These are phyloP conservation scores for Syzygium syzygioides DNA, from an alignment of 441 rosid genomes.

Conservation along the genomic window DNA sequence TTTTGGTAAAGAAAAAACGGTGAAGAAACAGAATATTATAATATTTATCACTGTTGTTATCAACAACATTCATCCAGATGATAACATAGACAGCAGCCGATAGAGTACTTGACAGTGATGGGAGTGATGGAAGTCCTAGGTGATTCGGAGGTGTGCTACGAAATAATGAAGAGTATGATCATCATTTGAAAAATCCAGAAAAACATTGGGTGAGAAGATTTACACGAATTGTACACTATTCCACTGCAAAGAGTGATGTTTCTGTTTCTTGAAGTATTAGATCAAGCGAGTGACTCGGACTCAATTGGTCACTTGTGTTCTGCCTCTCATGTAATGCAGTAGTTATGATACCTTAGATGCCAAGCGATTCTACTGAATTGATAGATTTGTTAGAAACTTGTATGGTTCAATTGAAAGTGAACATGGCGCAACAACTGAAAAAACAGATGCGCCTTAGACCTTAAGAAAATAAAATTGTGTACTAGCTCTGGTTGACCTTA, in stretches of 20 bases:
- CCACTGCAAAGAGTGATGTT: background rate
- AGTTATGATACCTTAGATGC: background rate
- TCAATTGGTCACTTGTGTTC: background rate
- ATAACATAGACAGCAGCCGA: background rate
- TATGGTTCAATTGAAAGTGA: no score
- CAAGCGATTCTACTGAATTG: no score
- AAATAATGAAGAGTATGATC: background rate
- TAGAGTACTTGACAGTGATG: background rate
- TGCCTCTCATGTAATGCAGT: background rate
- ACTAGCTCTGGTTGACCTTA: background rate
- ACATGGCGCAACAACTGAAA: background rate
- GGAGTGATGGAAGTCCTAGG: background rate
- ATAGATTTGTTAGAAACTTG: no score
- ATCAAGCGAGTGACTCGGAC: accelerated
- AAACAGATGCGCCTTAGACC: background rate
- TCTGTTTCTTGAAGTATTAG: background rate
- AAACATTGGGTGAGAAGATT: background rate
- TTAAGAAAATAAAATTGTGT: background rate
- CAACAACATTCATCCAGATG: background rate
- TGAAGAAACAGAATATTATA: no score
- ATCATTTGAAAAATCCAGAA: background rate
- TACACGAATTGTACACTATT: background rate
- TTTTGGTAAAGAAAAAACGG: no score
- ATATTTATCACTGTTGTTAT: background rate
- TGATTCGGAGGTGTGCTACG: background rate